These are phyloP conservation scores for Cercospora canescens DNA, from an alignment of 2,329 filamentous ascomycete genomes.

Conservation along the genomic window DNA sequence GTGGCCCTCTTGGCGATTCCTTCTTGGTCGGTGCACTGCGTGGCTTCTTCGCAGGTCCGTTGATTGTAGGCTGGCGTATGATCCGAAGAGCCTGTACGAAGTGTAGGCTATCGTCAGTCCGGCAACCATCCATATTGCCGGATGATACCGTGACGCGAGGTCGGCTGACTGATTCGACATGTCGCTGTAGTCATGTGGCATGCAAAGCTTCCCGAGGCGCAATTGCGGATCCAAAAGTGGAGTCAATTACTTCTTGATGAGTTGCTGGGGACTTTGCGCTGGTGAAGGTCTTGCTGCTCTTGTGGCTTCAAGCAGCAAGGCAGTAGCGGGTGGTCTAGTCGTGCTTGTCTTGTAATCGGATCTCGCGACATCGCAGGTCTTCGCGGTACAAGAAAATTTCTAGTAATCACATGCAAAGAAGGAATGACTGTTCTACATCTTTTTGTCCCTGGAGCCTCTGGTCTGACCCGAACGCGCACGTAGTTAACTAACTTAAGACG, in stretches of 20 bases:
- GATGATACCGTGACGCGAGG: slow-evolving; percentile 38
- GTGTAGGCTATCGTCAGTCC: slow-evolving; percentile 58
- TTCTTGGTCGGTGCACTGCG: slow-evolving; percentile 23
- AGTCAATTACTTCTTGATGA: background rate
- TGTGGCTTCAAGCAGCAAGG: background rate
- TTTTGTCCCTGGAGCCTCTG: background rate
- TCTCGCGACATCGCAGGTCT: background rate
- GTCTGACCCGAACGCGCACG: background rate
- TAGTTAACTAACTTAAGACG: too few relatives aligned
- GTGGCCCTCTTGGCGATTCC: slow-evolving; percentile 8
- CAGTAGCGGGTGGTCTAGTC: background rate
- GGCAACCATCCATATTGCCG: slow-evolving; percentile 58
- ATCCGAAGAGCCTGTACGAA: slow-evolving; percentile 58
- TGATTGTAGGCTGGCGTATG: slow-evolving; percentile 9
- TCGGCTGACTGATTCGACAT: slow-evolving; percentile 24
- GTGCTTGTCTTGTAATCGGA: background rate
- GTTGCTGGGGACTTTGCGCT: too few relatives aligned
- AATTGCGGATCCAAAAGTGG: background rate
- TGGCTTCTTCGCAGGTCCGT: slow-evolving; percentile 25
- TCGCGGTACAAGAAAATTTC: background rate
- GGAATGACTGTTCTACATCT: background rate
- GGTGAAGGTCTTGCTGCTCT: background rate
- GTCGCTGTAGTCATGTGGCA: slow-evolving; percentile 19
- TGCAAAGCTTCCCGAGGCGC: background rate
- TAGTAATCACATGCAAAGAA: background rate